Evolutionary conservation across 441 rosid species (phyloP).

Genomic region (Dalechampia spathulata): DNA sequence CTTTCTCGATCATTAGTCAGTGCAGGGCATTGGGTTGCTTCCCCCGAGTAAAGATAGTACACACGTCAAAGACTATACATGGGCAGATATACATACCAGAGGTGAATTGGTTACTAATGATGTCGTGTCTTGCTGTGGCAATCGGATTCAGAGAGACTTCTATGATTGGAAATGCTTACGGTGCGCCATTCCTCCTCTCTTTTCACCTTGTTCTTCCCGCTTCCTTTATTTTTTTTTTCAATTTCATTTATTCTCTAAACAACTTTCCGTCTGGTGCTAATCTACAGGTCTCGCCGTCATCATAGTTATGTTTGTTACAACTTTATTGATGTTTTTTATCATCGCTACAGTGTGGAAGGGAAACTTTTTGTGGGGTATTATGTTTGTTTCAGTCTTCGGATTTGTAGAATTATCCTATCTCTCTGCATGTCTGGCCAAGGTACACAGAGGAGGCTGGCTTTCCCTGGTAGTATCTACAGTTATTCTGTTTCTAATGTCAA

Average conservation of each 20-base stretch:
- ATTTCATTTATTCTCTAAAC: no score
- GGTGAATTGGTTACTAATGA: conserved; percentile 29
- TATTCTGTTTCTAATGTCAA: conserved; percentile 15
- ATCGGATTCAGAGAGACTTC: conserved; percentile 21
- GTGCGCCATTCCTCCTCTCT: neutral
- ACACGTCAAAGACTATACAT: conserved; percentile 24
- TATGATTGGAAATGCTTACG: conserved; percentile 21
- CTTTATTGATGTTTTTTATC: conserved; percentile 22
- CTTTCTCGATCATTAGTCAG: conserved; percentile 26
- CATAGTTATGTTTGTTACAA: conserved; percentile 28
- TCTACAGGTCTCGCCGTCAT: conserved; percentile 22
- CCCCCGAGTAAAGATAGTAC: conserved; percentile 24
- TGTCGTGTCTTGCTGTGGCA: conserved; percentile 22
- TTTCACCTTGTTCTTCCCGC: neutral
- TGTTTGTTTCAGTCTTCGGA: conserved; percentile 18
- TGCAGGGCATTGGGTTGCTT: conserved; percentile 23
- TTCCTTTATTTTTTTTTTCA: neutral
- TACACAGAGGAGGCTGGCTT: conserved; percentile 25
- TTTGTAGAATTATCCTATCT: conserved; percentile 16
- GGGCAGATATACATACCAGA: conserved; percentile 38
- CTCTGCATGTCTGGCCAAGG: conserved; percentile 20
- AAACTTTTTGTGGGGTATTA: conserved; percentile 9
- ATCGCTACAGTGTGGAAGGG: conserved; percentile 19
- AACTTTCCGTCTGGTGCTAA: neutral
- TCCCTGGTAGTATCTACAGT: conserved; percentile 17